Percentiles rank a stretch among this genome's conserved stretches.
phyloP scores from a whole-genome alignment of 2,329 filamentous ascomycete genomes.

The Bimuria novae-zelandiae region DNA sequence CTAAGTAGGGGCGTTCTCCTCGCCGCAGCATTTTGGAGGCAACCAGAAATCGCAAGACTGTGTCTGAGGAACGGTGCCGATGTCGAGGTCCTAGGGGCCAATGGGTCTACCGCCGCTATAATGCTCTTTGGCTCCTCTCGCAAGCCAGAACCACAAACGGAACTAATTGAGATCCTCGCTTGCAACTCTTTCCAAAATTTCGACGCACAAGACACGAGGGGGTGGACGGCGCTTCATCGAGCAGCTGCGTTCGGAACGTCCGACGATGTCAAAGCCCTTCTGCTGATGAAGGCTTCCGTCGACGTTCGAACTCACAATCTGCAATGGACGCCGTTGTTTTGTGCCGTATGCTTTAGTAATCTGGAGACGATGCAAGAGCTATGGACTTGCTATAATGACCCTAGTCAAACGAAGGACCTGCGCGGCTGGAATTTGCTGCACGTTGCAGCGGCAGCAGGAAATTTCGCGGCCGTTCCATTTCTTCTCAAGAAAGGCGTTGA shows the following conservation, averaged over 20 bases:
- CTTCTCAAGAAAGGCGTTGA: conserved; percentile 13
- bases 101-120: conserved; percentile 6
- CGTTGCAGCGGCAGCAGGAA: conserved; percentile 9
- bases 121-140: conserved; percentile 1
- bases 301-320: background rate
- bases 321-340: conserved; percentile 12
- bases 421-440: conserved; percentile 17
- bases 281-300: background rate
- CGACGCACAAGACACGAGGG: conserved; percentile 7
- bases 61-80: conserved; percentile 3
- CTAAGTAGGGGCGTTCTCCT: background rate
- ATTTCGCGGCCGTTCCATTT: conserved; percentile 11
- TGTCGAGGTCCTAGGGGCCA: background rate
- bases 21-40: background rate
- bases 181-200: conserved; percentile 12
- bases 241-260: conserved; percentile 12
- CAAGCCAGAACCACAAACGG: background rate
- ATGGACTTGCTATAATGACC: background rate
- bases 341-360: conserved; percentile 10
- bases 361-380: conserved; percentile 8
- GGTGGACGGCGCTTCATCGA: conserved; percentile 14
- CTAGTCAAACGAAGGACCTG: conserved; percentile 5
- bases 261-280: background rate
- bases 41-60: conserved; percentile 6
- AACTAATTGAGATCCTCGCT: conserved; percentile 12